These are phyloP conservation scores for Carex scoparia DNA, from an alignment of 176 grass and related monocot species.

Conservation along the genomic window DNA sequence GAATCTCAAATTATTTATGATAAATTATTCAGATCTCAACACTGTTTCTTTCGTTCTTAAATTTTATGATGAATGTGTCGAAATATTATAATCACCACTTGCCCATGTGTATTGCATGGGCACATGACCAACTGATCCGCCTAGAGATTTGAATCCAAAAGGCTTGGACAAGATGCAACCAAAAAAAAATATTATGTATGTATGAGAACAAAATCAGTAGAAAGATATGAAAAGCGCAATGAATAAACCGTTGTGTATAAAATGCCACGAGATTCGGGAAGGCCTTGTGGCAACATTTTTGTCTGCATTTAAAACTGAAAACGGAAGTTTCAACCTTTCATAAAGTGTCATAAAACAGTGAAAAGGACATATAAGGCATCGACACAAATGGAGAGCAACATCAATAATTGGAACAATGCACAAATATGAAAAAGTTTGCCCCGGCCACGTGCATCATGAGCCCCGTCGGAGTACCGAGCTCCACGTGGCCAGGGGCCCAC, in stretches of 20 bases:
- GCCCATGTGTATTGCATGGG: neutral
- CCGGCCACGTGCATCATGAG: conserved; percentile 10
- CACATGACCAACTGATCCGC: neutral
- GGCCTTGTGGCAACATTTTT: too few species aligned
- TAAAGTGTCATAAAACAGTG: neutral
- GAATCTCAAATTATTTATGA: neutral
- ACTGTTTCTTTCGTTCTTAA: neutral
- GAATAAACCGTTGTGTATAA: neutral
- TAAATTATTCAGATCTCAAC: neutral
- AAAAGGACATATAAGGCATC: neutral
- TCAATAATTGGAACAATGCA: neutral
- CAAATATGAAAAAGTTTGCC: neutral
- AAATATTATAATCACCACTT: conserved; percentile 1
- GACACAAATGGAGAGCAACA: neutral
- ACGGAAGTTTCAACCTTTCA: neutral
- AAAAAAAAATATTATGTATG: neutral
- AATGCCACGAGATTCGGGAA: neutral
- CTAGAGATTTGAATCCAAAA: neutral
- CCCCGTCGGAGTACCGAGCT: neutral
- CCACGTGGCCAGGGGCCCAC: neutral
- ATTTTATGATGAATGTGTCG: neutral
- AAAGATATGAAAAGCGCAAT: neutral
- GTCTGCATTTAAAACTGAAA: neutral
- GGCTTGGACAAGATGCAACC: neutral
- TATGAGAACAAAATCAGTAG: neutral